Conservation (phyloP, 1,284 basidiomycete species). For the Ceratobasidium sp. region DNA sequence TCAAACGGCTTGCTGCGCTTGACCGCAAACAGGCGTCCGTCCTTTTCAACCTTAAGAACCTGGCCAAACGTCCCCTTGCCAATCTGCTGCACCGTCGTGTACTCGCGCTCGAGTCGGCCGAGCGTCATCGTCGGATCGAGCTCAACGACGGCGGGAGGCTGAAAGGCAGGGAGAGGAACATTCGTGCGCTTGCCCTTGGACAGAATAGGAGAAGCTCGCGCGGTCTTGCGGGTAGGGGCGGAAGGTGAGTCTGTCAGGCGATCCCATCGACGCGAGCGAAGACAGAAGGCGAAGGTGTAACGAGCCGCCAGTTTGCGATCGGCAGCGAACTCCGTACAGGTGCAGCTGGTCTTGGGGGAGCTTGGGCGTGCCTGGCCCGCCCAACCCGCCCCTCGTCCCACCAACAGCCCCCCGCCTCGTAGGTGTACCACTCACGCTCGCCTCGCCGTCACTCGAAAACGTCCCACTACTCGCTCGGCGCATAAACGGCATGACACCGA, state of each 20-base stretch:
- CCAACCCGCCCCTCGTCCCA: not conserved
- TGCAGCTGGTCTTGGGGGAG: not conserved
- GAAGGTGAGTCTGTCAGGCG: conserved; percentile 28
- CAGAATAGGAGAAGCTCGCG: conserved; percentile 30
- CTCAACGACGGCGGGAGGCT: not conserved
- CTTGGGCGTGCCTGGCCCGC: conserved; percentile 14
- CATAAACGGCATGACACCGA: conserved; percentile 55
- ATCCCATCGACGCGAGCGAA: conserved; percentile 18
- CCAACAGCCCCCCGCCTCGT: conserved; percentile 60
- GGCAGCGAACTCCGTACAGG: conserved; percentile 42
- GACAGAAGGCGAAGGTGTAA: conserved; percentile 36
- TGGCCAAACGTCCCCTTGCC: conserved; percentile 96
- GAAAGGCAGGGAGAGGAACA: conserved; percentile 48
- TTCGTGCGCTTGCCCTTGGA: conserved; percentile 31
- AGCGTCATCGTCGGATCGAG: conserved; percentile 60
- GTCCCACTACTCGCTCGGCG: conserved; percentile 81
- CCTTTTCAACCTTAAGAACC: conserved; percentile 83
- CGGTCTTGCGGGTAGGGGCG: conserved; percentile 12
- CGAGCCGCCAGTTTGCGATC: conserved; percentile 40
- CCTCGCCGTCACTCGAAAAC: conserved; percentile 74
- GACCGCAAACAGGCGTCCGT: conserved; percentile 81
- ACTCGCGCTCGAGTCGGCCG: conserved; percentile 81
- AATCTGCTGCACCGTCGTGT: conserved; percentile 84
- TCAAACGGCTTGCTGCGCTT: conserved; percentile 96
- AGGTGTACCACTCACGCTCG: conserved; percentile 67